Conservation (phyloP, 495 filamentous ascomycete genomes). For the Cercophora sp. region DNA sequence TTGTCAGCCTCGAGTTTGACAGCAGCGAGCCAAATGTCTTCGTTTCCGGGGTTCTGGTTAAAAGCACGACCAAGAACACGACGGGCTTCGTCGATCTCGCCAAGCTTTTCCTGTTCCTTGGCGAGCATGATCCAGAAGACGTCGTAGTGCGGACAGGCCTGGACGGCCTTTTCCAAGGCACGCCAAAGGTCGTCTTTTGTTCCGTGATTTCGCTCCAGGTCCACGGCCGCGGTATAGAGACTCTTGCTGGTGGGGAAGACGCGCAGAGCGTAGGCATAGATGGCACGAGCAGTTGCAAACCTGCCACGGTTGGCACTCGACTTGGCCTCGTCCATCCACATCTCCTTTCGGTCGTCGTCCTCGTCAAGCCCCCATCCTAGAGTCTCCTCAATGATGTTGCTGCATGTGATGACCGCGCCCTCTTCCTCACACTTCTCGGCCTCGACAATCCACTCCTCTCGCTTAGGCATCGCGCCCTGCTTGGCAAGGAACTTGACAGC, state of each 20-base stretch:
- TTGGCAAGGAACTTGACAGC: slow-evolving; percentile 85
- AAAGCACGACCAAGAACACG: slow-evolving; percentile 81
- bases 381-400: slow-evolving; percentile 85
- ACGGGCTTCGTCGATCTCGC: slow-evolving; percentile 79
- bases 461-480: slow-evolving; percentile 91
- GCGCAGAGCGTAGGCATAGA: slow-evolving; percentile 85
- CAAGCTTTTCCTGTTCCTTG: slow-evolving; percentile 87
- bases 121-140: slow-evolving; percentile 95
- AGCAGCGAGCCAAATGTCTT: slow-evolving; percentile 94
- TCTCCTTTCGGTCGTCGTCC: slow-evolving; percentile 92
- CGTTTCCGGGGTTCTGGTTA: slow-evolving; percentile 88
- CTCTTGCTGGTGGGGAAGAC: slow-evolving; percentile 80
- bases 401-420: slow-evolving; percentile 79
- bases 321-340: slow-evolving; percentile 91
- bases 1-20: slow-evolving; percentile 89
- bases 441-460: slow-evolving; percentile 94
- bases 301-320: slow-evolving; percentile 69
- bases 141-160: slow-evolving; percentile 84
- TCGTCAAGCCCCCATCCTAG: slow-evolving; percentile 92
- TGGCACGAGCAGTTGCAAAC: slow-evolving; percentile 87
- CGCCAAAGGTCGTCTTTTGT: slow-evolving; percentile 77
- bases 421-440: slow-evolving; percentile 95
- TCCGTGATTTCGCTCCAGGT: slow-evolving; percentile 87
- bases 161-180: slow-evolving; percentile 86
- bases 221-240: slow-evolving; percentile 83